Percentiles rank a stretch among this genome's conserved stretches.
Evolutionary conservation across 1,284 basidiomycete genomes (phyloP).

Genomic region (Sanguinoderma infundibulare): DNA sequence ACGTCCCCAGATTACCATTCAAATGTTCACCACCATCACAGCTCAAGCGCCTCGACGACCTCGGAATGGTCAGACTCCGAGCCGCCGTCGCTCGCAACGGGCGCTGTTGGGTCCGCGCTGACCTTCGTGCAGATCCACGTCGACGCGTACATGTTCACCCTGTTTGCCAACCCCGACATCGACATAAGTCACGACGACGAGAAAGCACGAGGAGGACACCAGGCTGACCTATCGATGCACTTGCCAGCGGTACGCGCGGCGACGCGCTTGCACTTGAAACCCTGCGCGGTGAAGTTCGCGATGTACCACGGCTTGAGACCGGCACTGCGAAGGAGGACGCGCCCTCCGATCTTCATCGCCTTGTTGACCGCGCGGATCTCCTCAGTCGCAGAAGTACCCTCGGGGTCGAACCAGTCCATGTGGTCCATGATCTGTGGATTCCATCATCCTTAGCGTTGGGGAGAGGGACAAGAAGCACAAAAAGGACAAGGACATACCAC

Average conservation of each 20-base stretch:
- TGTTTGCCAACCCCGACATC: neutral
- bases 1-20: neutral
- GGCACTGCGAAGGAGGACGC: conserved; percentile 26
- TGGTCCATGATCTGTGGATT: conserved; percentile 27
- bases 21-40: conserved; percentile 5
- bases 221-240: conserved; percentile 24
- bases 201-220: neutral
- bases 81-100: neutral
- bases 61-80: conserved; percentile 8
- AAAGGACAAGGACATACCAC: conserved; percentile 15
- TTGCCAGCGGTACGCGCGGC: conserved; percentile 22
- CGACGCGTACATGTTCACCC: conserved; percentile 31
- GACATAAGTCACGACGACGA: neutral
- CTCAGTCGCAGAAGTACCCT: conserved; percentile 21
- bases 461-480: neutral
- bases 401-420: conserved; percentile 29
- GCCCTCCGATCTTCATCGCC: conserved; percentile 28
- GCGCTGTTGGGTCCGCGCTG: conserved; percentile 12
- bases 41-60: conserved; percentile 13
- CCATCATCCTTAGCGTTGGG: neutral
- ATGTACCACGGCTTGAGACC: conserved; percentile 29
- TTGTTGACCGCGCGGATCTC: conserved; percentile 27
- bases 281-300: conserved; percentile 23
- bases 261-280: conserved; percentile 25
- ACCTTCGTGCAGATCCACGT: conserved; percentile 29